phyloP scores from a whole-genome alignment of 176 grass and related monocot species.

The Typha latifolia region DNA sequence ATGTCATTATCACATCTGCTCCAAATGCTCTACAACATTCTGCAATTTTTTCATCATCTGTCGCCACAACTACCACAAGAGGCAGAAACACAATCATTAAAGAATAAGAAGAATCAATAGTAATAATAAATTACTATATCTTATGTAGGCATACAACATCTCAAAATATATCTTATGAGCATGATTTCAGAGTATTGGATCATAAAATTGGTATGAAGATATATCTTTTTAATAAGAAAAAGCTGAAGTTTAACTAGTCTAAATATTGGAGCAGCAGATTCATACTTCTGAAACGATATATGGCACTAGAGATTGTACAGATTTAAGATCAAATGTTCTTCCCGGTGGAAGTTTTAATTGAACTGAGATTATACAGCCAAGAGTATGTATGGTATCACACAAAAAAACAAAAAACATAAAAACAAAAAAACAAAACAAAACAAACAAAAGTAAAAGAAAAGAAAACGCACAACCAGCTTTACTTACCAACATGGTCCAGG shows the following conservation, averaged over 20 bases:
- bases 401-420: not conserved
- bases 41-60: conserved; percentile 85
- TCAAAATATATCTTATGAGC: not conserved
- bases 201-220: not conserved
- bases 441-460: conserved; percentile 3
- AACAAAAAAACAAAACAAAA: not conserved
- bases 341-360: too few species aligned
- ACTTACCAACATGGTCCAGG: conserved; percentile 76
- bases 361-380: not conserved
- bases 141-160: not conserved
- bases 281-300: too few species aligned
- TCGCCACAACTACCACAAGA: conserved; percentile 56
- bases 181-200: not conserved
- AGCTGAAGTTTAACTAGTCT: too few species aligned
- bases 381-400: not conserved
- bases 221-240: not conserved
- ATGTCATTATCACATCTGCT: conserved; percentile 96
- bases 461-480: not conserved
- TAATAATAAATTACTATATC: not conserved
- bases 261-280: too few species aligned
- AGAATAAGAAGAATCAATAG: conserved; percentile 1
- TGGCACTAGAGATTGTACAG: too few species aligned
- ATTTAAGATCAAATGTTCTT: too few species aligned
- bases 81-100: conserved; percentile 3
- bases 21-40: conserved; percentile 95